phyloP scores from a whole-genome alignment of 1,139 yeast genomes.

The Magnusiomyces magnusii region DNA sequence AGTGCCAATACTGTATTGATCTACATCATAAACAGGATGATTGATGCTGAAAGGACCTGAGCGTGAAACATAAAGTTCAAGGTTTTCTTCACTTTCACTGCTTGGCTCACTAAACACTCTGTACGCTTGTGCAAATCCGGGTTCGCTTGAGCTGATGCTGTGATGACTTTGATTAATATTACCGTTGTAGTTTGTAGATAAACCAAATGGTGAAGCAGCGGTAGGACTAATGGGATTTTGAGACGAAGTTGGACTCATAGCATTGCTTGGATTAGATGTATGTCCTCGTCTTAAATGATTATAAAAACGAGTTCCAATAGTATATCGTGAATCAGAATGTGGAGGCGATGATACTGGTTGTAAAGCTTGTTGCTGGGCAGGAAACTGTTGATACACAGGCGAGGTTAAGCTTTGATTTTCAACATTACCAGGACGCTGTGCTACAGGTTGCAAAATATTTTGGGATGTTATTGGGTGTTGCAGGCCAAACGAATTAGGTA shows the following conservation, averaged over 20 bases:
- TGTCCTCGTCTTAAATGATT: slow-evolving; percentile 3
- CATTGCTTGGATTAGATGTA: background rate
- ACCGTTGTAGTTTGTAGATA: background rate
- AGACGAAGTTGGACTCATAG: background rate
- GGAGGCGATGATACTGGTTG: background rate
- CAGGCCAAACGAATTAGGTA: background rate
- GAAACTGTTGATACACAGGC: background rate
- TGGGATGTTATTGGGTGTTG: background rate
- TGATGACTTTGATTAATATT: background rate
- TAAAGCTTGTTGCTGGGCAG: background rate
- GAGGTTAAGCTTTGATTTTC: background rate
- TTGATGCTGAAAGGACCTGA: slow-evolving; percentile 5
- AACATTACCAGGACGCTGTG: background rate
- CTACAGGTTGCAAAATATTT: background rate
- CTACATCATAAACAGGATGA: background rate
- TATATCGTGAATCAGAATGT: slow-evolving; percentile 6
- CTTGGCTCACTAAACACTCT: slow-evolving; percentile 1
- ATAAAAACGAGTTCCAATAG: slow-evolving; percentile 6
- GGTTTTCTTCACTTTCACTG: slow-evolving; percentile 7
- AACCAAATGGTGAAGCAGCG: background rate
- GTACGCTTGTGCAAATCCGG: background rate
- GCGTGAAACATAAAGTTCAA: slow-evolving; percentile 1
- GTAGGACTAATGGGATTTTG: background rate
- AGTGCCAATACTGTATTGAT: background rate
- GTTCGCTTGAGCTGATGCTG: background rate